Evolutionary conservation across 2,329 filamentous ascomycete genomes (phyloP).

Genomic region (Calonectria henricotiae): DNA sequence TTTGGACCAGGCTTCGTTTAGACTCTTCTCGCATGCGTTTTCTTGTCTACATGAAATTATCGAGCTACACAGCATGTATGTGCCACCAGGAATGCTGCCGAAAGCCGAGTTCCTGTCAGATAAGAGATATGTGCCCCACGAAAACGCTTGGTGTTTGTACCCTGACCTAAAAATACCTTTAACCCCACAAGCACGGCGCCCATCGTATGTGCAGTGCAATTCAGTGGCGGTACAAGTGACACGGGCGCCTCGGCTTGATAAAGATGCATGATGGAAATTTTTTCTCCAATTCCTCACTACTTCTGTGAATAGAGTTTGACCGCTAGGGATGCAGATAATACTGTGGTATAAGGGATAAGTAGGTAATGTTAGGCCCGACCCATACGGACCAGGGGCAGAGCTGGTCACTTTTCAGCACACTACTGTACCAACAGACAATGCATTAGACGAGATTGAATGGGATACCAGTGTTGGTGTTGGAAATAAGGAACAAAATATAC

Average conservation of each 20-base stretch:
- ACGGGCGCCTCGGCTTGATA: neutral
- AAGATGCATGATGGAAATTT: slow-evolving; percentile 2
- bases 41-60: neutral
- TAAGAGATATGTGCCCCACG: neutral
- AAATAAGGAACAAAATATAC: too few relatives aligned
- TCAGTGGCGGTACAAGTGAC: neutral
- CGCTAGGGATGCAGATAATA: slow-evolving; percentile 11
- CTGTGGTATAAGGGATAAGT: too few relatives aligned
- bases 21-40: neutral
- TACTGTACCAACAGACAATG: too few relatives aligned
- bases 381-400: too few relatives aligned
- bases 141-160: neutral
- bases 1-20: neutral
- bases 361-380: too few relatives aligned
- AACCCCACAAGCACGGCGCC: neutral
- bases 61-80: too few relatives aligned
- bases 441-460: too few relatives aligned
- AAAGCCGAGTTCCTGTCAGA: slow-evolving; percentile 6
- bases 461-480: too few relatives aligned
- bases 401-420: too few relatives aligned
- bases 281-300: slow-evolving; percentile 6
- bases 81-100: neutral
- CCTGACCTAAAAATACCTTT: neutral
- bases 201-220: neutral
- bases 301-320: slow-evolving; percentile 15